These are phyloP conservation scores for Dactylellina haptotyla DNA, from an alignment of 2,329 filamentous ascomycete species.

Conservation along the genomic window DNA sequence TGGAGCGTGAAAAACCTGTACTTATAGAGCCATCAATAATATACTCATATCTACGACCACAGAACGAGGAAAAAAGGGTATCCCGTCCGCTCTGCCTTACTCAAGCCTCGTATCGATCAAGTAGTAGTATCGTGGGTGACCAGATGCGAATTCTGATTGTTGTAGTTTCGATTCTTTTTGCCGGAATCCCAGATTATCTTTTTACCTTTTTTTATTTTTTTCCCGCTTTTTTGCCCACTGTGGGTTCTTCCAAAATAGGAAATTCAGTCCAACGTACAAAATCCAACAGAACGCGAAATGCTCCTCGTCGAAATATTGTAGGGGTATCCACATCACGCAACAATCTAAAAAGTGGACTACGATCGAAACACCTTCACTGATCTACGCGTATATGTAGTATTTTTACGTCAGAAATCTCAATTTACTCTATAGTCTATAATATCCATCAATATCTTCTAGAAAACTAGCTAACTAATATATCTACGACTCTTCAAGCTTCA, in stretches of 20 bases:
- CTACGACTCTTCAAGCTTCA: too few relatives aligned
- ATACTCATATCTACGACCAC: conserved; percentile 16
- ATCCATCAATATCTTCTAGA: too few relatives aligned
- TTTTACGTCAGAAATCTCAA: too few relatives aligned
- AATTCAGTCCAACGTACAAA: not conserved
- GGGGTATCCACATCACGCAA: too few relatives aligned
- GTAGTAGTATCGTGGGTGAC: conserved; percentile 23
- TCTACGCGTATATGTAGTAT: too few relatives aligned
- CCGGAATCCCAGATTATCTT: too few relatives aligned
- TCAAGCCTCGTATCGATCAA: conserved; percentile 27
- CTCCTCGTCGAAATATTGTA: not conserved
- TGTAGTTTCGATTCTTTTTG: conserved; percentile 18
- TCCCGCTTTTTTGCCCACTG: not conserved
- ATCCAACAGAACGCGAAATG: not conserved
- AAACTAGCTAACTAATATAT: too few relatives aligned
- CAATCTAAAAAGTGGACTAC: too few relatives aligned
- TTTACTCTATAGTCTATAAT: too few relatives aligned
- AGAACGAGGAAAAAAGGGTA: conserved; percentile 28
- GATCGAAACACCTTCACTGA: too few relatives aligned
- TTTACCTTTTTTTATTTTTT: conserved; percentile 1
- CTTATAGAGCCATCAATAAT: not conserved
- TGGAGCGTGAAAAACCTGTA: not conserved
- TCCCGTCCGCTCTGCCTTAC: conserved; percentile 40
- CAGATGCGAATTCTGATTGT: conserved; percentile 27
- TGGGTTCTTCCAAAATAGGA: not conserved